Base-by-base conservation (phyloP, 2,329 filamentous ascomycete species). In the Paecilomyces dactylethromorphus region DNA sequence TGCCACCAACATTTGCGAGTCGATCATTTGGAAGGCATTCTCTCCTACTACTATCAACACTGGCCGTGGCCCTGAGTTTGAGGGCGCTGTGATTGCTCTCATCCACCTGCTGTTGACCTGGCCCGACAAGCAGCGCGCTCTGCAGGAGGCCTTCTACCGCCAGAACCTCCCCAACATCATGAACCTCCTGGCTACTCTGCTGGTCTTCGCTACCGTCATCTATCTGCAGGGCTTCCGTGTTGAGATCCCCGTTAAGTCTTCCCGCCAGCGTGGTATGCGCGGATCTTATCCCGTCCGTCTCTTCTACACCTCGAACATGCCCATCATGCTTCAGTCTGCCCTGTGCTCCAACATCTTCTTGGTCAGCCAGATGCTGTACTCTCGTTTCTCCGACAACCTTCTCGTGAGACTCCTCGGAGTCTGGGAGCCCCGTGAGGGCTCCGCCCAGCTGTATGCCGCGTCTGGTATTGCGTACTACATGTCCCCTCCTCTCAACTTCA, bases 301-400 rank as follows among this genome's bases (percentile, higher is more conserved):
- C 61, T 99, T 99, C 87, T 99, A 99, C 83, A 99, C 94, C 75
- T 97, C 92, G 77, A 99, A 99, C 89, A 99, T 99, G 95, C 94
- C 94, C 74, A 99, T 99, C 81, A 99, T 99, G 94, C 85, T 99
- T 77, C 95, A 99, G 83, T 97, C 93, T 54, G 94, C 94, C 68
- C 87, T 99, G 68, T 96, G 91, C 67, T 97, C 93, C 84, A 99
- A 99, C 84, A 87, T 99, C 80, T 99, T 99, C 87, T 83, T 99
- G 65, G 92, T 99, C 81, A 94, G 90, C 76, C 94, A 99, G 84
- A 97, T 97, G 92, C 87, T 99, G 67, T 97, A 96, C 87, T 96
- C 91, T 63, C 92, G 93, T 78, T 97, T 99, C 84, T 94, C 92
- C 53, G 94, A 99, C 82, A 99, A 99, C 84, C 88, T 99, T 63